Percentiles rank a stretch among this genome's conserved stretches.
Conservation (phyloP, 2,329 filamentous ascomycete species). For the Cyclaneusma minus region DNA sequence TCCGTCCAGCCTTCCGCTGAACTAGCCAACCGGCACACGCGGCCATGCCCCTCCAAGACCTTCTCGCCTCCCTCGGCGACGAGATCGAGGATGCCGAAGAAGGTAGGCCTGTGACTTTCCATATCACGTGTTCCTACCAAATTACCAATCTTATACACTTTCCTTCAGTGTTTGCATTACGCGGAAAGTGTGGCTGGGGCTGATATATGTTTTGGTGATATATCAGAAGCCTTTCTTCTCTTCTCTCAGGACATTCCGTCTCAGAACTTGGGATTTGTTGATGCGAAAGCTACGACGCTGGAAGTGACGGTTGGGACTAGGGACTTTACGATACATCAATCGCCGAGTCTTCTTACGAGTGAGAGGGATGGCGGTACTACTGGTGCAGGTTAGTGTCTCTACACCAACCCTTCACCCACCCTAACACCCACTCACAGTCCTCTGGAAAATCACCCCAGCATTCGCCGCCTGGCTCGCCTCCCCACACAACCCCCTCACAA, state of each 20-base stretch:
- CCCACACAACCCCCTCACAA: slow-evolving; percentile 46
- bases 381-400: slow-evolving; percentile 38
- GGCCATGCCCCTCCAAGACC: slow-evolving; percentile 16
- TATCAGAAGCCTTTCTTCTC: slow-evolving; percentile 69
- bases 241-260: slow-evolving; percentile 65
- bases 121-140: no score
- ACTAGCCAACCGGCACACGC: no score
- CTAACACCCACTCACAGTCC: slow-evolving; percentile 31
- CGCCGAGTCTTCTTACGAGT: slow-evolving; percentile 66
- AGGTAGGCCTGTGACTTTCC: slow-evolving; percentile 25
- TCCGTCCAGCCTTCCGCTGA: no score
- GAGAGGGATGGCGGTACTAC: slow-evolving; percentile 59
- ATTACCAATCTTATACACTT: slow-evolving; percentile 2
- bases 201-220: background rate
- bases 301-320: slow-evolving; percentile 51
- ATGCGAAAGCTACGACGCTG: slow-evolving; percentile 49
- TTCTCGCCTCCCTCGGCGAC: slow-evolving; percentile 27
- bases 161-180: no score
- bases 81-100: slow-evolving; percentile 42
- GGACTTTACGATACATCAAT: slow-evolving; percentile 69
- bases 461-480: slow-evolving; percentile 68
- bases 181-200: no score
- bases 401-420: slow-evolving; percentile 2
- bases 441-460: slow-evolving; percentile 82
- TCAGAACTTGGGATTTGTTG: slow-evolving; percentile 71